Base-by-base conservation (phyloP, 2,329 filamentous ascomycete genomes). In the Elsinoe ampelina region DNA sequence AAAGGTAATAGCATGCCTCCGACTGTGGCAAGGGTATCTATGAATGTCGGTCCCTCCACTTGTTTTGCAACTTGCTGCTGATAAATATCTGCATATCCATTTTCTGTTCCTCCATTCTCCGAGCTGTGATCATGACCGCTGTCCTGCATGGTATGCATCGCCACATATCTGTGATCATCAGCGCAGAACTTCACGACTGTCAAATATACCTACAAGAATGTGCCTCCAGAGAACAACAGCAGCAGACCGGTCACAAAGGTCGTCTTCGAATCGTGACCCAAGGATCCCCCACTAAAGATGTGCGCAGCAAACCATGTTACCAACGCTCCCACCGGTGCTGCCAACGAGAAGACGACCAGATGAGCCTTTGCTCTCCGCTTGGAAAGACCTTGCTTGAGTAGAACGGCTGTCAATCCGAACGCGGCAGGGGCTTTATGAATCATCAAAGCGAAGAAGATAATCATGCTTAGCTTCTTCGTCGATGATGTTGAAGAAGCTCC, bases 101-200 rank as follows among this genome's bases (percentile, higher is more conserved):
- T 81, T 19, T 56, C 58, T 19, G 51, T 51, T 11, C 62, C 63
- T 42, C 5, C 74, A 65, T 65, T 81, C 82, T 54, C 82, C 78
- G 60, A 66, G 32, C 66, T 65, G 52, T 69, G 63, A 45, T 61
- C 47, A 6, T 67, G 64, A 17, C 62, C 62, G 19, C 84, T 81
- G 66, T 95, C 91, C 68, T 95, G 88, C 89, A 97, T 95, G 0
- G 91, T 90, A 68, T 98, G 93, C 91, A 97, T 96, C 1, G 93
- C 93, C 42, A 98, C 93, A 67, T 97, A 95, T 64, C 89, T 95
- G 61, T 6, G 58, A 62, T 52, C 61, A 60, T 62, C 47, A 64
- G 54, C 35, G 39, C 12, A 41, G 11, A 3, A 36, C 10, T 3
- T 17, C 10, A 34, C 1, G 22, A n/a, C 42, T 42, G 8, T 5